phyloP scores from a whole-genome alignment of 768 basidiomycete species.

The Boletus edulis region DNA sequence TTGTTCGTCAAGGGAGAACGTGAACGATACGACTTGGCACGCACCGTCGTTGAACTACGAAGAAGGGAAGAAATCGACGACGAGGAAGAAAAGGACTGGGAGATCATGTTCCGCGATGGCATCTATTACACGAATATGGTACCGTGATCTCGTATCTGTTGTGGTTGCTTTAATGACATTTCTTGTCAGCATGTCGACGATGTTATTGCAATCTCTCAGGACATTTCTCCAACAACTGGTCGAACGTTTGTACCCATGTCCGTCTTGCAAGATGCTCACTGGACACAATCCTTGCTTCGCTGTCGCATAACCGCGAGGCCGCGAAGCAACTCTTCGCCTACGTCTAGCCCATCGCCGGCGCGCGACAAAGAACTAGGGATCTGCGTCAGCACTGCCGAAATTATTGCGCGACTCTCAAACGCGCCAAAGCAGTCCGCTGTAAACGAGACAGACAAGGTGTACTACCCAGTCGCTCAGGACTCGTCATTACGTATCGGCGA shows the following conservation, averaged over 20 bases:
- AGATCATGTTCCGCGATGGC: slow-evolving; percentile 65
- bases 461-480: slow-evolving; percentile 66
- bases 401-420: slow-evolving; percentile 35
- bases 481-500: slow-evolving; percentile 77
- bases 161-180: neutral
- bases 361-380: slow-evolving; percentile 68
- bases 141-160: slow-evolving; percentile 8
- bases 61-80: slow-evolving; percentile 50
- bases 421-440: slow-evolving; percentile 9
- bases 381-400: slow-evolving; percentile 50
- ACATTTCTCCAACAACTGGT: slow-evolving; percentile 70
- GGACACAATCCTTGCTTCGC: slow-evolving; percentile 70
- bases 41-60: slow-evolving; percentile 71
- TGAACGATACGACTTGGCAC: slow-evolving; percentile 78
- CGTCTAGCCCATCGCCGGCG: slow-evolving; percentile 36
- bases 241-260: slow-evolving; percentile 65
- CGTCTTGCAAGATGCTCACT: slow-evolving; percentile 74
- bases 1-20: slow-evolving; percentile 78
- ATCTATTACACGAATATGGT: slow-evolving; percentile 92
- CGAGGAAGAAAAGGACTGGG: slow-evolving; percentile 71
- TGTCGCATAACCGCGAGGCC: slow-evolving; percentile 51
- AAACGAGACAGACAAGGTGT: slow-evolving; percentile 36
- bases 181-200: slow-evolving; percentile 71
- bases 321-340: slow-evolving; percentile 23
- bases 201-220: slow-evolving; percentile 67